Percentiles rank a stretch among this genome's conserved stretches.
Evolutionary conservation across 768 basidiomycete genomes (phyloP).

Genomic region (Lactarius quietus): DNA sequence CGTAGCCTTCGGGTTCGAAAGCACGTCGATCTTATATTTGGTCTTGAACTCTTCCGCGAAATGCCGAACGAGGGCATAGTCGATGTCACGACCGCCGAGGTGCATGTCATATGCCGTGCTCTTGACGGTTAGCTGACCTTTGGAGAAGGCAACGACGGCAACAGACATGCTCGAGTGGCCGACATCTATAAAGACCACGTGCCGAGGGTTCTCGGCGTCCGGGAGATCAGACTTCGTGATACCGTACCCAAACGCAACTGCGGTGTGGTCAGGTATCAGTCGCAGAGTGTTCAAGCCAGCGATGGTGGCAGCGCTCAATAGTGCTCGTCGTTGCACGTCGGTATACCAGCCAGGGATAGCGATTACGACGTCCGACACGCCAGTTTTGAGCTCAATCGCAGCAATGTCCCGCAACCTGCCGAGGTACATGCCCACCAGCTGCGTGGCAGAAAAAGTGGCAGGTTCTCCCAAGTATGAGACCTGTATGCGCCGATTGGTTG

Average conservation of each 20-base stretch:
- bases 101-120: slow-evolving; percentile 87
- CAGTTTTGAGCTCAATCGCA: slow-evolving; percentile 75
- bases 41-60: slow-evolving; percentile 89
- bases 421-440: slow-evolving; percentile 88
- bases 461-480: slow-evolving; percentile 86
- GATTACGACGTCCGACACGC: slow-evolving; percentile 90
- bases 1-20: slow-evolving; percentile 83
- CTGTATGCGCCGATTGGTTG: slow-evolving; percentile 39
- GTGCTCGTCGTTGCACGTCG: slow-evolving; percentile 85
- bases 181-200: slow-evolving; percentile 93
- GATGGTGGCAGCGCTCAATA: slow-evolving; percentile 86
- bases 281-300: slow-evolving; percentile 89
- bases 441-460: slow-evolving; percentile 77
- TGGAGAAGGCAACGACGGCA: slow-evolving; percentile 87
- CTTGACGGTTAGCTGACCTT: slow-evolving; percentile 87
- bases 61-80: slow-evolving; percentile 83
- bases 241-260: slow-evolving; percentile 93
- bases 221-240: slow-evolving; percentile 99
- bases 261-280: slow-evolving; percentile 96
- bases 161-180: slow-evolving; percentile 91
- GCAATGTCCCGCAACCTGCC: slow-evolving; percentile 89
- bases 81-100: slow-evolving; percentile 95
- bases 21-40: slow-evolving; percentile 98
- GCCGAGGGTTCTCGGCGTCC: slow-evolving; percentile 69
- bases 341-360: slow-evolving; percentile 97